phyloP scores from a whole-genome alignment of 179 eudicot species.

The Beta macrorhiza region DNA sequence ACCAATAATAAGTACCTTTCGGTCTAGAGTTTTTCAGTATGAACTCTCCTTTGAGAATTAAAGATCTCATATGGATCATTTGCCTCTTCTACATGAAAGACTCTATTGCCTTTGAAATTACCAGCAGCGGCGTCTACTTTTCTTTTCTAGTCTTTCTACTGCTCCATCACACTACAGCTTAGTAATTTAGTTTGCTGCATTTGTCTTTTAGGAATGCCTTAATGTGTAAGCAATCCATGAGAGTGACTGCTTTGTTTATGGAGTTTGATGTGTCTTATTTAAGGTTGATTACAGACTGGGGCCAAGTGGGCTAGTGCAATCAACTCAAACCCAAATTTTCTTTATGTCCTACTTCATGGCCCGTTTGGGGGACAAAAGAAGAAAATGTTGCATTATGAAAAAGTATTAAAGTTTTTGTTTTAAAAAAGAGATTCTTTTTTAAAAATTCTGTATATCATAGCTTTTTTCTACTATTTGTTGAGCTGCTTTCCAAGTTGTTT shows the following conservation, averaged over 20 bases:
- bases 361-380: background rate
- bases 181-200: background rate
- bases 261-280: conserved; percentile 7
- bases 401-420: background rate
- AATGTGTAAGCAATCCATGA: conserved; percentile 14
- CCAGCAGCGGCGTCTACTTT: background rate
- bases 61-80: background rate
- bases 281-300: conserved; percentile 27
- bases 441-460: background rate
- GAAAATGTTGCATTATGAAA: background rate
- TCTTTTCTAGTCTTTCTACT: background rate
- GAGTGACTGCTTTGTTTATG: conserved; percentile 2
- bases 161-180: background rate
- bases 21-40: background rate
- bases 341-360: conserved; percentile 4
- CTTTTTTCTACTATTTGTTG: background rate
- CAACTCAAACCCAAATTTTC: conserved; percentile 11
- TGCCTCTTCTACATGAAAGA: background rate
- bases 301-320: conserved; percentile 24
- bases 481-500: background rate
- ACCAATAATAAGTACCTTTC: background rate
- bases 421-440: too few relatives aligned
- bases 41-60: background rate
- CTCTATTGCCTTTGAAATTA: background rate
- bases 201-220: conserved; percentile 20